Percentiles rank a stretch among this genome's conserved stretches.
Evolutionary conservation across 2,329 filamentous ascomycete genomes (phyloP).

Genomic region (Lojkania enalia): DNA sequence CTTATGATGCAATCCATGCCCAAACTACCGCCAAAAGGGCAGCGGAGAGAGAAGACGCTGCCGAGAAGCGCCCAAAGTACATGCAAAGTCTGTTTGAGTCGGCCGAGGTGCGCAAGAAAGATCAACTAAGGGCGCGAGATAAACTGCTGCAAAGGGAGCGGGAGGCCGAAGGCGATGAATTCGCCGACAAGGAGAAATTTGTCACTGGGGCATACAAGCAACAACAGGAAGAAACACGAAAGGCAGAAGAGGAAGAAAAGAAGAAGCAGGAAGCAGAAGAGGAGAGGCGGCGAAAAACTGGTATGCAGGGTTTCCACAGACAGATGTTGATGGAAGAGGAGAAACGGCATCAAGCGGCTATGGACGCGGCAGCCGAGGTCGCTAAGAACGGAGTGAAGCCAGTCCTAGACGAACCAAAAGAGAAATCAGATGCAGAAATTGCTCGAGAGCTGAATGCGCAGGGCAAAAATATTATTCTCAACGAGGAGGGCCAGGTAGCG

Average conservation of each 20-base stretch:
- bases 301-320: slow-evolving; percentile 79
- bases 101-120: slow-evolving; percentile 75
- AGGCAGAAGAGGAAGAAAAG: slow-evolving; percentile 72
- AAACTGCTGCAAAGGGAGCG: slow-evolving; percentile 77
- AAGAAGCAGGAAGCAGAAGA: slow-evolving; percentile 66
- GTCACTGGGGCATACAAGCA: slow-evolving; percentile 82
- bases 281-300: slow-evolving; percentile 66
- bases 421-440: slow-evolving; percentile 64
- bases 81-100: slow-evolving; percentile 74
- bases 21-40: slow-evolving; percentile 59
- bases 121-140: slow-evolving; percentile 77
- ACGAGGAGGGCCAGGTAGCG: slow-evolving; percentile 81
- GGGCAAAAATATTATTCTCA: slow-evolving; percentile 67
- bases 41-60: slow-evolving; percentile 56
- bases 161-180: slow-evolving; percentile 79
- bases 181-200: slow-evolving; percentile 81
- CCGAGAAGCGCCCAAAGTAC: slow-evolving; percentile 72
- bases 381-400: slow-evolving; percentile 39
- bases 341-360: slow-evolving; percentile 67
- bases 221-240: slow-evolving; percentile 75
- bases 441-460: slow-evolving; percentile 68
- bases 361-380: slow-evolving; percentile 63
- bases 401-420: slow-evolving; percentile 47
- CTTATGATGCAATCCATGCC: slow-evolving; percentile 74
- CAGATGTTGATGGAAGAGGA: slow-evolving; percentile 73